Evolutionary conservation across 1,284 basidiomycete species (phyloP).

Genomic region (Rhodotorula sp.): DNA sequence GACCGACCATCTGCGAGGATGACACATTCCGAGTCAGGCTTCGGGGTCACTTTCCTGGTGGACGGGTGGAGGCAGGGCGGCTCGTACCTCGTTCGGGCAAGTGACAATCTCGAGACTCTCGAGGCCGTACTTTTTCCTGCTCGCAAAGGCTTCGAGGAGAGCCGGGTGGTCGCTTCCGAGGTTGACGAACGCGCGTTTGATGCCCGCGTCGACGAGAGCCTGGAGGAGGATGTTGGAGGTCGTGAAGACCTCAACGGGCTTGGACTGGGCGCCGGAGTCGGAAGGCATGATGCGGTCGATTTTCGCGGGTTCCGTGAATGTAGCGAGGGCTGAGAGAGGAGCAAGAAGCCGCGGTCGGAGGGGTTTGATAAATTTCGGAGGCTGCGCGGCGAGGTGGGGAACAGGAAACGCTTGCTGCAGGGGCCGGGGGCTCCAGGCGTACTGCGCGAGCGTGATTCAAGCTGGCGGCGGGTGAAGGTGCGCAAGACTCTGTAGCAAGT

Average conservation of each 20-base stretch:
- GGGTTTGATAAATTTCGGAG: not conserved
- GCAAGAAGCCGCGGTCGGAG: not conserved
- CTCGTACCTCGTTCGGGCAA: conserved; percentile 61
- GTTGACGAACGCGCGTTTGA: conserved; percentile 70
- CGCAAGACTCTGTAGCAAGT: too few relatives aligned
- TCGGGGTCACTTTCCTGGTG: too few relatives aligned
- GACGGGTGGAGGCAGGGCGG: not conserved
- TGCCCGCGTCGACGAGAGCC: conserved; percentile 60
- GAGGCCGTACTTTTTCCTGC: conserved; percentile 47
- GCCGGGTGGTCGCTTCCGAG: conserved; percentile 67
- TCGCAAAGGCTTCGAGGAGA: conserved; percentile 59
- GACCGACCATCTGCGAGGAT: conserved; percentile 59
- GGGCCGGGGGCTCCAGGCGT: too few relatives aligned
- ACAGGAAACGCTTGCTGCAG: not conserved
- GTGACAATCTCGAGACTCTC: conserved; percentile 59
- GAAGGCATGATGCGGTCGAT: not conserved
- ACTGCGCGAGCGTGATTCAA: too few relatives aligned
- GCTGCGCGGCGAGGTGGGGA: not conserved
- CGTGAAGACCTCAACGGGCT: conserved; percentile 37
- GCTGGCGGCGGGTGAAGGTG: too few relatives aligned
- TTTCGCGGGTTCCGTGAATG: not conserved
- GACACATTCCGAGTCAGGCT: not conserved
- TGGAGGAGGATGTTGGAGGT: conserved; percentile 46
- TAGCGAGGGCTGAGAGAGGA: not conserved
- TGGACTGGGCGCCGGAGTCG: not conserved